Conservation (phyloP, 2,329 filamentous ascomycete species). For the Penicillium psychrosexuale region DNA sequence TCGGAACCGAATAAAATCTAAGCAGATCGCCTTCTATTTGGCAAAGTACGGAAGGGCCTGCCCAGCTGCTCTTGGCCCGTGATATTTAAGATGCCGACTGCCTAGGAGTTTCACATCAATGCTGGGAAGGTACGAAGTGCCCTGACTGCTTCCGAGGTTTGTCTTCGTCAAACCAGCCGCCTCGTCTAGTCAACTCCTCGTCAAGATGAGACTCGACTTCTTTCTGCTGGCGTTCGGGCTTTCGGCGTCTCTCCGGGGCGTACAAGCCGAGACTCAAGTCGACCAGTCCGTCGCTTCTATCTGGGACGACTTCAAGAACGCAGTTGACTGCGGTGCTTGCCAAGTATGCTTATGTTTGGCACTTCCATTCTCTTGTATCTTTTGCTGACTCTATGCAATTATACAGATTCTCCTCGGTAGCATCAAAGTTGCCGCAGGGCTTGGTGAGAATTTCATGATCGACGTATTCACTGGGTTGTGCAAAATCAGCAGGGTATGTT, state of each 20-base stretch:
- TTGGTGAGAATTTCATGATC: slow-evolving; percentile 46
- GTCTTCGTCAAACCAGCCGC: not conserved
- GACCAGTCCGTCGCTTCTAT: slow-evolving; percentile 23
- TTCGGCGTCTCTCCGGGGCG: slow-evolving; percentile 8
- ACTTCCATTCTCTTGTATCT: not conserved
- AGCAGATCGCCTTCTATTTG: not conserved
- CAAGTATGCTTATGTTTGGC: slow-evolving; percentile 20
- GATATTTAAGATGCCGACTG: not conserved
- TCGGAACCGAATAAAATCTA: not conserved
- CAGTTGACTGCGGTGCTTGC: slow-evolving; percentile 33
- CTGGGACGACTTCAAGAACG: slow-evolving; percentile 32
- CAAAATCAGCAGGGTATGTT: slow-evolving; percentile 34
- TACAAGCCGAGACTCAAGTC: slow-evolving; percentile 8
- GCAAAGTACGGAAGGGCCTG: not conserved
- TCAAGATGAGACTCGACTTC: slow-evolving; percentile 14
- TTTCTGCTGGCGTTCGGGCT: slow-evolving; percentile 10
- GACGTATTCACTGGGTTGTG: slow-evolving; percentile 38
- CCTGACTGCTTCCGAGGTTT: not conserved
- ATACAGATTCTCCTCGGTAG: slow-evolving; percentile 34
- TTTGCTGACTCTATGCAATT: not conserved
- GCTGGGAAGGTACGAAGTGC: not conserved
- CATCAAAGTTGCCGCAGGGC: slow-evolving; percentile 45
- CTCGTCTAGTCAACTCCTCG: not conserved
- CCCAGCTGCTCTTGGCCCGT: not conserved
- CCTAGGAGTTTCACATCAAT: not conserved